Evolutionary conservation across 1,284 basidiomycete genomes (phyloP), one percentile per base, ranked within the genome.

Genomic region (Microbotryum violaceum): DNA sequence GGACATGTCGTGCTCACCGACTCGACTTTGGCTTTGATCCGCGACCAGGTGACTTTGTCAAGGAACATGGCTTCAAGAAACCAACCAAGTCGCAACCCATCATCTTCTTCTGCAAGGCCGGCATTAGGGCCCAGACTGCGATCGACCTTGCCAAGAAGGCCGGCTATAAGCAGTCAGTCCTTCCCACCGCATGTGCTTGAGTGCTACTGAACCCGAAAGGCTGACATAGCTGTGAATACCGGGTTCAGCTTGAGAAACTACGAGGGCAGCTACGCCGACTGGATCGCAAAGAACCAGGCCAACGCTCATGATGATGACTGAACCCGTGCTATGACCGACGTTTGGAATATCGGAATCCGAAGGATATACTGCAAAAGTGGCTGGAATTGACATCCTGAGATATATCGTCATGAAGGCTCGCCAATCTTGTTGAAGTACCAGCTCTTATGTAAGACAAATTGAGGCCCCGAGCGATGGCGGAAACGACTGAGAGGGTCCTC

Each of bases 31-130:
- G n/a, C 8, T 27, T 21, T 31, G 5, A 7, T 42, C 20, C 3
- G 27, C 12, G 20, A 2, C 31, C 60, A 68, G 69, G 69, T 56
- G 75, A 77, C 58, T 78, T 78, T 60, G 57, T 64, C 5, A 56
- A 70, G 14, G 60, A 85, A 70, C 86, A 86, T 70, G 89, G 91
- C 3, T 97, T 94, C 75, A 79, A 85, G 57, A 92, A 97, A 76
- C 96, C 96, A 6, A 57, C 55, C 12, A 77, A 79, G 63, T 75
- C 82, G 61, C 89, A 96, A 74, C 87, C 91, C 72, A 78, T 98
- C 46, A 82, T 90, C 45, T 94, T 97, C 75, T 97, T 96, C 78
- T 99, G 96, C 77, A 82, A 93, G 60, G 90, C 89, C 61, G 96
- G 96, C 10, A 86, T 85, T 75, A 82, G 96, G 54, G 88, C 87